Evolutionary conservation across 2,329 filamentous ascomycete species (phyloP).

Genomic region (Sclerotiophoma versabilis): DNA sequence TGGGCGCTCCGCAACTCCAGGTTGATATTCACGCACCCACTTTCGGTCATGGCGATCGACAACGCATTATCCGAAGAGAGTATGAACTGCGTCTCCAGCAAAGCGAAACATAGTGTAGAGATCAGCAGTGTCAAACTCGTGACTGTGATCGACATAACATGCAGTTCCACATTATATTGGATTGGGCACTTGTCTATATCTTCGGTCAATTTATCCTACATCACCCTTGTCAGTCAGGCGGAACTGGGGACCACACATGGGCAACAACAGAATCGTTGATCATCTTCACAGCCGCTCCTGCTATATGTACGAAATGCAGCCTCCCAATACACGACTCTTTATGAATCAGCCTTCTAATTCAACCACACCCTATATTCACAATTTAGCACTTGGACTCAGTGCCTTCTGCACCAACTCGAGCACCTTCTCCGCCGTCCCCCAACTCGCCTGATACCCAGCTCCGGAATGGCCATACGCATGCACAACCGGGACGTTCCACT

Average conservation of each 20-base stretch:
- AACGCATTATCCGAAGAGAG: background rate
- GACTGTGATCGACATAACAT: background rate
- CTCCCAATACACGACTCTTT: background rate
- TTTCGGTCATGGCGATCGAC: background rate
- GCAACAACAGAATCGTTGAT: background rate
- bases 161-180: background rate
- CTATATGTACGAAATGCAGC: background rate
- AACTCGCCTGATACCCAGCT: slow-evolving; percentile 71
- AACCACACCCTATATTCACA: slow-evolving; percentile 19
- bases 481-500: slow-evolving; percentile 63
- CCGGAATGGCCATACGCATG: slow-evolving; percentile 84
- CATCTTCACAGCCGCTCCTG: too few relatives aligned
- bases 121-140: slow-evolving; percentile 1
- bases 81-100: background rate
- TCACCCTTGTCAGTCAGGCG: too few relatives aligned
- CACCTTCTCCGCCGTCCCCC: slow-evolving; percentile 53
- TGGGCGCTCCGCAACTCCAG: background rate
- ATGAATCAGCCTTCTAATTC: background rate
- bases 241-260: background rate
- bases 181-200: background rate
- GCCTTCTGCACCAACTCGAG: slow-evolving; percentile 50
- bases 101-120: background rate
- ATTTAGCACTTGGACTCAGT: slow-evolving; percentile 29
- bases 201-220: background rate
- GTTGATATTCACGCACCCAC: background rate